A percentile compares a stretch with the other conserved stretches of the same genome.
phyloP scores from a whole-genome alignment of 169 alveolate species.

The Eimeria brunetti region DNA sequence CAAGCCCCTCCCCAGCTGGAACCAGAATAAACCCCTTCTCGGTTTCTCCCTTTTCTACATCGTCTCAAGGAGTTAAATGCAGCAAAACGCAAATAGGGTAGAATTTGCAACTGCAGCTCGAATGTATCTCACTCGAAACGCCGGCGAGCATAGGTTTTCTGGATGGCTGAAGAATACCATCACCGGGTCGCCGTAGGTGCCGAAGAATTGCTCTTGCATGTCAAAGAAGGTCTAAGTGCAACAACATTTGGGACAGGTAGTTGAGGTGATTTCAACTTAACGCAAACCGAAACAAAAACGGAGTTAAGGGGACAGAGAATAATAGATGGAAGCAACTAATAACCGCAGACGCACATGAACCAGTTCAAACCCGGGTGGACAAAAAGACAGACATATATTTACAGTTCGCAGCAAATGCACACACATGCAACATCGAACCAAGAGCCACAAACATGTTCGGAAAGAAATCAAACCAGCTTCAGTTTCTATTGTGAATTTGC shows the following conservation, averaged over 20 bases:
- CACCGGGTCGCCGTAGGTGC: constrained; percentile 76
- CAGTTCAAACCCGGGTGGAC: too few relatives aligned
- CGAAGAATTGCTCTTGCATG: constrained; percentile 70
- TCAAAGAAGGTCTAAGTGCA: constrained; percentile 65
- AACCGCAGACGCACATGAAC: not conserved
- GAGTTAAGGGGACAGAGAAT: too few relatives aligned
- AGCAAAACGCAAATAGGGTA: not conserved
- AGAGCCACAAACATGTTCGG: not conserved
- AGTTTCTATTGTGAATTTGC: not conserved
- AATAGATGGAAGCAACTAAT: too few relatives aligned
- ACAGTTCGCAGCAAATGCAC: not conserved
- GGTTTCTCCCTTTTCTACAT: not conserved
- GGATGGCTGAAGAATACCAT: constrained; percentile 72
- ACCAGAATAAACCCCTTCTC: not conserved
- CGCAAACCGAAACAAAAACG: not conserved
- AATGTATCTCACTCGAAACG: constrained; percentile 68
- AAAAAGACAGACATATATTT: not conserved
- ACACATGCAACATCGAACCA: not conserved
- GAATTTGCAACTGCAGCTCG: not conserved
- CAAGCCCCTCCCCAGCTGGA: not conserved
- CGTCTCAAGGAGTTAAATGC: not conserved
- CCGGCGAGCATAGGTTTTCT: constrained; percentile 49
- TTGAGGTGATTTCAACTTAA: not conserved
- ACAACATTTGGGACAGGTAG: not conserved
- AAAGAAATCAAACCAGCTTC: not conserved